A percentile compares a stretch with the other conserved stretches of the same genome.
Conservation (phyloP, 805 yeast genomes). For the Phaffomyces antillensis region DNA sequence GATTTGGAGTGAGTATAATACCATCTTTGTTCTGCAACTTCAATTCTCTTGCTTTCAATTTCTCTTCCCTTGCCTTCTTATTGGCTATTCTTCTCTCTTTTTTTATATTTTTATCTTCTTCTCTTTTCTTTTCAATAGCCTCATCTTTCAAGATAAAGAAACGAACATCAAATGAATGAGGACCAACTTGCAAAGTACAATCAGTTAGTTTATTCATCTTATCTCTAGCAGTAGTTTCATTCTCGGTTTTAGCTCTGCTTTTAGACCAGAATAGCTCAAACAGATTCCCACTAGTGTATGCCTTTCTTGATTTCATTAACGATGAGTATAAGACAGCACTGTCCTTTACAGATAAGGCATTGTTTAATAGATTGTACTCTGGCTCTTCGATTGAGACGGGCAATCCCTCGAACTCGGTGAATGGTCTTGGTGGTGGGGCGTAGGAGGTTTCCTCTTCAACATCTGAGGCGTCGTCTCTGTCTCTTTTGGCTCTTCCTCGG, state of each 20-base stretch:
- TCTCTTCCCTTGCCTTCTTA: conserved; percentile 29
- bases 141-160: conserved; percentile 84
- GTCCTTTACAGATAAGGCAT: conserved; percentile 65
- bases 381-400: conserved; percentile 66
- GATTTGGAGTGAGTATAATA: not conserved
- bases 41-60: conserved; percentile 18
- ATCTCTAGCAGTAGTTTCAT: conserved; percentile 60
- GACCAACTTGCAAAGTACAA: conserved; percentile 65
- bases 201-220: conserved; percentile 86
- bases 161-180: conserved; percentile 72
- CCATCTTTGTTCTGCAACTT: not conserved
- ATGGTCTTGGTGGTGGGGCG: conserved; percentile 40
- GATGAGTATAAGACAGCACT: conserved; percentile 68
- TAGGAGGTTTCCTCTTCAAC: conserved; percentile 22
- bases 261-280: conserved; percentile 79
- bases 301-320: conserved; percentile 61
- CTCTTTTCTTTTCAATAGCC: conserved; percentile 44
- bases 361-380: conserved; percentile 51
- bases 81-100: conserved; percentile 29
- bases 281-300: conserved; percentile 59
- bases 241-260: conserved; percentile 36
- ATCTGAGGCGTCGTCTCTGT: conserved; percentile 18
- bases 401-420: conserved; percentile 53
- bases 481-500: conserved; percentile 11
- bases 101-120: conserved; percentile 33